A percentile compares a stretch with the other conserved stretches of the same genome.
phyloP scores from a whole-genome alignment of 345 rosid genomes.

The Brassica cretica region DNA sequence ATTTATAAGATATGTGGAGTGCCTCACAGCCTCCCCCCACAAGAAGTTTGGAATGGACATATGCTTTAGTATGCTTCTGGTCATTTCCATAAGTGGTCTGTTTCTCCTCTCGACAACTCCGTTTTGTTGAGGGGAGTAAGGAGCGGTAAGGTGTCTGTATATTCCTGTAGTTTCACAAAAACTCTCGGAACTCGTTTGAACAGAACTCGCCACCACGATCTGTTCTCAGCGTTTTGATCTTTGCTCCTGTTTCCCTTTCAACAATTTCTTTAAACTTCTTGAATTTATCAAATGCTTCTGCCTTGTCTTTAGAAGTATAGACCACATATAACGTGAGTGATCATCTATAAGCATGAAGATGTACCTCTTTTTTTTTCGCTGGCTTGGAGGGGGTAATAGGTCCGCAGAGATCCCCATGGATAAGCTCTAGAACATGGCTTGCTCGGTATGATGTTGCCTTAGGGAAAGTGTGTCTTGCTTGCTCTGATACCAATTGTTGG shows the following conservation, averaged over 20 bases:
- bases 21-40: not conserved
- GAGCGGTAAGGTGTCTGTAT: not conserved
- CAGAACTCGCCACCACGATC: not conserved
- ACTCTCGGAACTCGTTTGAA: not conserved
- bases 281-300: not conserved
- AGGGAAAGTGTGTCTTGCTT: not conserved
- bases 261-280: not conserved
- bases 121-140: not conserved
- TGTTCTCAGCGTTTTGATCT: too few species aligned
- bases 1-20: not conserved
- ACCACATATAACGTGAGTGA: not conserved
- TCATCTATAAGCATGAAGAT: not conserved
- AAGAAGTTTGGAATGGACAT: not conserved
- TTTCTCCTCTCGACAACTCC: not conserved
- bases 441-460: not conserved
- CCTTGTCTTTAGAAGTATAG: not conserved
- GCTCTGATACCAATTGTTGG: too few species aligned
- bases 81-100: not conserved
- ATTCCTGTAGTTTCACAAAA: not conserved
- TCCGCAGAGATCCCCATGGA: not conserved
- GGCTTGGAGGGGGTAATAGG: not conserved
- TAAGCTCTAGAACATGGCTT: not conserved
- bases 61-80: not conserved
- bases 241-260: not conserved
- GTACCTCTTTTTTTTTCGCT: not conserved